These are phyloP conservation scores for Phytophthora pistaciae DNA, from an alignment of 352 stramenopile genomes.

Conservation along the genomic window DNA sequence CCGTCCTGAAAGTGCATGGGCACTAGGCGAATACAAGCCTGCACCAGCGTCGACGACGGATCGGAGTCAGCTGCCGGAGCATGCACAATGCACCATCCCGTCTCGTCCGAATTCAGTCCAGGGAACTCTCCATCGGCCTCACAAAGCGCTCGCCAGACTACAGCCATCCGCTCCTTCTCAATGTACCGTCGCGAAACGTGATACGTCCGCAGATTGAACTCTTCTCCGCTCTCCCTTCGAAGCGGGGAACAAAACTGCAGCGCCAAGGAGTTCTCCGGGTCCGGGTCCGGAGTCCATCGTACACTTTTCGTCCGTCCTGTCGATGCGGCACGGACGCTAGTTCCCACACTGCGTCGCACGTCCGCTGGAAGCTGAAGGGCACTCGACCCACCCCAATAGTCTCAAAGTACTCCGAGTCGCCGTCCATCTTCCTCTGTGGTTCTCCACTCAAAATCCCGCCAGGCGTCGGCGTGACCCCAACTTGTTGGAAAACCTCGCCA, in stretches of 20 bases:
- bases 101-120: constrained; percentile 60
- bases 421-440: constrained; percentile 17
- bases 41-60: constrained; percentile 17
- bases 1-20: constrained; percentile 30
- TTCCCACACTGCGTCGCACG: constrained; percentile 33
- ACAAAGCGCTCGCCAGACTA: constrained; percentile 54
- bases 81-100: constrained; percentile 46
- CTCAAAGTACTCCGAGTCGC: constrained; percentile 32
- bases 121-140: constrained; percentile 43
- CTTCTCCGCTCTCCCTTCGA: constrained; percentile 11
- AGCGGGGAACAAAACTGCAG: constrained; percentile 38
- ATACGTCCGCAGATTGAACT: constrained; percentile 18
- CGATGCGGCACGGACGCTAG: constrained; percentile 22
- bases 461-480: constrained; percentile 10
- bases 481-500: constrained; percentile 23
- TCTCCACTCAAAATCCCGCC: constrained; percentile 24
- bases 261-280: constrained; percentile 43
- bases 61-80: not conserved
- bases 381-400: constrained; percentile 23
- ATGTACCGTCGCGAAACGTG: constrained; percentile 40
- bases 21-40: constrained; percentile 20
- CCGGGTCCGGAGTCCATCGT: constrained; percentile 17
- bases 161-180: constrained; percentile 48
- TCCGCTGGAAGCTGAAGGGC: constrained; percentile 22
- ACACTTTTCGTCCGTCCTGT: constrained; percentile 15